A percentile compares a stretch with the other conserved stretches of the same genome.
Conservation (phyloP, 768 basidiomycete species). For the Harrya chromipes region DNA sequence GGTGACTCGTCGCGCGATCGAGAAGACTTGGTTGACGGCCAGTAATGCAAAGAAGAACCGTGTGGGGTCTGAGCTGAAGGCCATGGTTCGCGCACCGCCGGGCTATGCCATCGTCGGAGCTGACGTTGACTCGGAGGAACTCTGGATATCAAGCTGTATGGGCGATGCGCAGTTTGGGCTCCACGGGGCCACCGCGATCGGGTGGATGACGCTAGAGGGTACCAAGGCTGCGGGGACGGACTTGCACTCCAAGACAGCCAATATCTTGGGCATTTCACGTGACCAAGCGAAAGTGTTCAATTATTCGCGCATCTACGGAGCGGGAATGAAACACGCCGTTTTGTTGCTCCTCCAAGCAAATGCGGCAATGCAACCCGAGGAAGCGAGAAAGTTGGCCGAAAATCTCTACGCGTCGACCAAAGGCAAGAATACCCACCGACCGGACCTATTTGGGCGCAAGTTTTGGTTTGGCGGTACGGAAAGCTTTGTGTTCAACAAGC, state of each 20-base stretch:
- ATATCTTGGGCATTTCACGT: constrained; percentile 86
- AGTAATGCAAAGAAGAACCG: constrained; percentile 98
- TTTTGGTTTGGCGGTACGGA: constrained; percentile 98
- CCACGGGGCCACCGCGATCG: constrained; percentile 94
- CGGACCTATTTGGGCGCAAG: constrained; percentile 71
- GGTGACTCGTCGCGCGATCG: constrained; percentile 94
- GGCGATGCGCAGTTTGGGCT: constrained; percentile 97
- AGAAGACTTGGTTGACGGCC: constrained; percentile 97
- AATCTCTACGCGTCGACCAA: constrained; percentile 92
- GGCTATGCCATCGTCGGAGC: constrained; percentile 96
- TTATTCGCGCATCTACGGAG: constrained; percentile 98
- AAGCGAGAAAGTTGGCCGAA: constrained; percentile 78
- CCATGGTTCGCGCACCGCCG: constrained; percentile 92
- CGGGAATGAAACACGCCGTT: constrained; percentile 91
- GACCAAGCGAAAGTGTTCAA: constrained; percentile 99
- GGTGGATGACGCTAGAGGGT: constrained; percentile 99
- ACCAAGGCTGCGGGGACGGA: constrained; percentile 94
- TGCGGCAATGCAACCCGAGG: constrained; percentile 68
- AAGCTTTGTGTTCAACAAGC: constrained; percentile 95
- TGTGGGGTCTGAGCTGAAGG: constrained; percentile 97
- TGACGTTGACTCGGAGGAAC: constrained; percentile 97
- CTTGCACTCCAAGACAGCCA: constrained; percentile 94
- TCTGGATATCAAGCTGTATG: constrained; percentile 99
- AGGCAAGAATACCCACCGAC: constrained; percentile 79
- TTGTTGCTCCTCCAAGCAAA: constrained; percentile 85